These are phyloP conservation scores for Ceratorhiza oryzae-sativae DNA, from an alignment of 1,284 basidiomycete species.

Conservation along the genomic window DNA sequence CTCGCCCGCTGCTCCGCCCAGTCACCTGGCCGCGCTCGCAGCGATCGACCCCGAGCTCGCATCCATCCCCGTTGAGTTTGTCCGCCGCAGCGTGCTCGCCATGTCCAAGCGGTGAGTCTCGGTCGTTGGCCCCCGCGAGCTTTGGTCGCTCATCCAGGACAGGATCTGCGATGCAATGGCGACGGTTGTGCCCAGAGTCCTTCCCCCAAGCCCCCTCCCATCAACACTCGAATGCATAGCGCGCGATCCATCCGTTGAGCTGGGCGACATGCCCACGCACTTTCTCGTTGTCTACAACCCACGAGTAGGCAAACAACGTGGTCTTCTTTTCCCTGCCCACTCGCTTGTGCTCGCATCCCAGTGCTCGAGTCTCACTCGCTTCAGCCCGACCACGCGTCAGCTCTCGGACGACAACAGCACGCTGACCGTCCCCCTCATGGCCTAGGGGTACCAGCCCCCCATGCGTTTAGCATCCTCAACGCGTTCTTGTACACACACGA, in stretches of 20 bases:
- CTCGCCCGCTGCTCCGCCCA: constrained; percentile 48
- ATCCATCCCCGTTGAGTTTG: constrained; percentile 51
- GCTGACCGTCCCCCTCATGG: constrained; percentile 3
- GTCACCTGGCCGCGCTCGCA: constrained; percentile 48
- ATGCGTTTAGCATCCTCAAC: background rate
- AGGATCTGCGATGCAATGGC: constrained; percentile 1
- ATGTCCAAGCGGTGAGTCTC: constrained; percentile 19
- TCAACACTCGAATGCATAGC: background rate
- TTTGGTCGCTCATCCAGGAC: background rate
- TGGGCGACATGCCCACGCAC: constrained; percentile 14
- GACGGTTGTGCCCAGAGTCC: background rate
- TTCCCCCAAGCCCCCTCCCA: constrained; percentile 10
- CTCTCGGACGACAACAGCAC: constrained; percentile 7
- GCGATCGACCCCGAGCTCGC: constrained; percentile 50
- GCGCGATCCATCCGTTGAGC: background rate
- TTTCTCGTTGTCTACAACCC: constrained; percentile 20
- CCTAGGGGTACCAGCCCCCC: background rate
- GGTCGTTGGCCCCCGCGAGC: background rate
- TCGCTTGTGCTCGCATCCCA: constrained; percentile 34
- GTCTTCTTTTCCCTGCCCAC: constrained; percentile 19
- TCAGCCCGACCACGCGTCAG: constrained; percentile 14
- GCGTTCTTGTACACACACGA: constrained; percentile 14
- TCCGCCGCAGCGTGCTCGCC: constrained; percentile 48
- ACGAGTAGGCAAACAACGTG: background rate
- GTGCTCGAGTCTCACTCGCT: background rate